phyloP scores from a whole-genome alignment of 176 grass and related monocot genomes.

The Carex myosuroides region DNA sequence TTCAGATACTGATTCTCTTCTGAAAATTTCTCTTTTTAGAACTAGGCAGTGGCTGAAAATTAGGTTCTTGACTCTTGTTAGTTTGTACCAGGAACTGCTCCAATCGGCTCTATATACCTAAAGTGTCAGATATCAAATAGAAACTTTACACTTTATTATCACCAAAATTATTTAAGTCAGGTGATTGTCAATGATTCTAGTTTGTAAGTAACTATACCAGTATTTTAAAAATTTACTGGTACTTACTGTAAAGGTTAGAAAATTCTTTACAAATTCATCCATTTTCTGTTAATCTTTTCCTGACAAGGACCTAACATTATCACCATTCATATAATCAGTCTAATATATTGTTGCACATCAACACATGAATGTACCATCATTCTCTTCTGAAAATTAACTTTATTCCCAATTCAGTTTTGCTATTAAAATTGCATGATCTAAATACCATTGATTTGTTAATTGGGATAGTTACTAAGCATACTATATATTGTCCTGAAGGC shows the following conservation, averaged over 20 bases:
- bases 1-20: no score
- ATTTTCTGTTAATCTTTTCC: not conserved
- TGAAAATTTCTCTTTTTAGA: no score
- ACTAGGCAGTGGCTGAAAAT: no score
- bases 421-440: no score
- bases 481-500: no score
- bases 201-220: not conserved
- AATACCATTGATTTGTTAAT: no score
- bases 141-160: not conserved
- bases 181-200: not conserved
- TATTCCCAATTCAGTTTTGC: no score
- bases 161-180: not conserved
- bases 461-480: no score
- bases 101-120: not conserved
- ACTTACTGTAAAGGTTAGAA: not conserved
- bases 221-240: not conserved
- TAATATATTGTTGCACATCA: no score
- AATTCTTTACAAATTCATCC: not conserved
- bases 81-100: not conserved
- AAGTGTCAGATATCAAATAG: not conserved
- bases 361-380: not conserved
- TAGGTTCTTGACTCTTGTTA: not conserved
- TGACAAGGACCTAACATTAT: not conserved
- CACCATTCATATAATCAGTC: not conserved
- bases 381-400: no score